Evolutionary conservation across 2,329 filamentous ascomycete genomes (phyloP), one percentile per base, ranked within the genome.

Genomic region (Ceratocystis cacaofunesta): DNA sequence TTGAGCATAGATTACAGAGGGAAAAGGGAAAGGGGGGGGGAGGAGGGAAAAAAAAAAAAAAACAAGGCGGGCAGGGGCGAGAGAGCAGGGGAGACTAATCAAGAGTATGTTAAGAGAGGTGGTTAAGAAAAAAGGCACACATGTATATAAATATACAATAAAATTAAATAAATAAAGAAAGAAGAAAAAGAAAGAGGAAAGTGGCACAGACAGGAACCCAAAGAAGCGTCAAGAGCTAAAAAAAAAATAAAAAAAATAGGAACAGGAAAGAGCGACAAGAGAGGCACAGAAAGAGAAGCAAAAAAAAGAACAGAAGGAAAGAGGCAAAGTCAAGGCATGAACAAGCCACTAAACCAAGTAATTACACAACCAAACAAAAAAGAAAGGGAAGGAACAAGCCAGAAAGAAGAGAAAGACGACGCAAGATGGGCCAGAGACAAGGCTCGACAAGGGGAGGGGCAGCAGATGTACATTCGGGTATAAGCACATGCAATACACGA

Each of bases 281-380:
- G 55, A 25, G 30, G 55, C 55, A 58, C 60, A 63, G 46, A 63
- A 52, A 63, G 43, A 25, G 25, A 63, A 32, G 52, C 2, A 32
- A 50, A n/a, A n/a, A 28, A 17, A 57, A 57, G 52, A 55, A n/a
- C 22, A 30, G 4, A 32, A n/a, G 30, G n/a, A 57, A 30, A 12
- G 52, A 57, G 52, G 52, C 52, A 57, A 57, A 32, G 52, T 5
- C 2, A 7, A 32, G 55, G 55, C 28, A 58, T 36, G 55, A 19
- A 58, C n/a, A 58, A 58, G 55, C 55, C 55, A 36, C 12, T 10
- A 25, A 41, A 41, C 17, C 10, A 28, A 30, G 48, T 22, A 52
- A 52, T 41, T 52, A 28, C 12, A 36, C 12, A 36, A 41, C 36
- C 36, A 41, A 41, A 41, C 36, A 30, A 58, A 36, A n/a, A 8